Conservation (phyloP, 768 basidiomycete species). For the Lyophyllum semitale region DNA sequence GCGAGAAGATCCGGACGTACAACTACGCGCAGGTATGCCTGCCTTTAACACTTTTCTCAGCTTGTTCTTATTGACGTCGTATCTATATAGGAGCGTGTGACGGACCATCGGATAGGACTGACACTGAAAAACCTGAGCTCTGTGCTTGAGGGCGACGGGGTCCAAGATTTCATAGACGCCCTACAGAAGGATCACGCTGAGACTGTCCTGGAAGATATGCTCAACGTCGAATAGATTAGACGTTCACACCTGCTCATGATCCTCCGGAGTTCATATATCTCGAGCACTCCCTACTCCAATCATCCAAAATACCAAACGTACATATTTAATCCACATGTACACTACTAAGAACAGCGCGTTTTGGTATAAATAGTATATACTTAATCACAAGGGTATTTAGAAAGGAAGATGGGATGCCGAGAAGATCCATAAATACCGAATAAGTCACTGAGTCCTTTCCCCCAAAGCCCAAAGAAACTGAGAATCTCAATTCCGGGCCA, state of each 20-base stretch:
- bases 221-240: background rate
- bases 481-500: background rate
- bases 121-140: slow-evolving; percentile 67
- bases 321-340: background rate
- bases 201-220: slow-evolving; percentile 23
- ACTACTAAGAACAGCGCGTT: background rate
- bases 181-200: slow-evolving; percentile 59
- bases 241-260: background rate
- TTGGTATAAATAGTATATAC: background rate
- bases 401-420: too few relatives aligned
- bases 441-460: background rate
- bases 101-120: slow-evolving; percentile 87
- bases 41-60: background rate
- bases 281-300: background rate
- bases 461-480: background rate
- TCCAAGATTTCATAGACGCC: slow-evolving; percentile 59
- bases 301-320: background rate
- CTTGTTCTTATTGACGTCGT: background rate
- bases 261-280: background rate
- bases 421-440: background rate
- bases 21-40: slow-evolving; percentile 79
- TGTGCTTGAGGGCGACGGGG: slow-evolving; percentile 67
- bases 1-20: slow-evolving; percentile 95
- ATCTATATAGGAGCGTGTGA: slow-evolving; percentile 74
- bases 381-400: background rate